These are phyloP conservation scores for Fusarium goolgardi DNA, from an alignment of 2,329 filamentous ascomycete species.

Conservation along the genomic window DNA sequence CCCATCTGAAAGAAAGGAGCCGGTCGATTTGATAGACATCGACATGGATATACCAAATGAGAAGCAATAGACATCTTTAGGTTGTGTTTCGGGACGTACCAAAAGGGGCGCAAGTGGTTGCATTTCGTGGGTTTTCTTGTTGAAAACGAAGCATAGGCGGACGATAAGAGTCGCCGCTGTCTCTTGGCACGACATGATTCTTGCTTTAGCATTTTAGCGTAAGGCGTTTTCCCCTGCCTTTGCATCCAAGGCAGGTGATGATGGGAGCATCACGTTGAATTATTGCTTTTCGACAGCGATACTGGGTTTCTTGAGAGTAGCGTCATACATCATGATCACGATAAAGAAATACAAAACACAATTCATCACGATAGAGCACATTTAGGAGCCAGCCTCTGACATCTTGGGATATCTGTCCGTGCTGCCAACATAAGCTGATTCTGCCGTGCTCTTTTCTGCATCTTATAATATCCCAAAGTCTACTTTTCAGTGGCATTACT, in stretches of 20 bases:
- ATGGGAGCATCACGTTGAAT: conserved; percentile 5
- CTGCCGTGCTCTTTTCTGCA: neutral
- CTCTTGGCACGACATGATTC: conserved; percentile 7
- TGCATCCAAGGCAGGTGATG: neutral
- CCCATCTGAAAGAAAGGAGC: conserved; percentile 41
- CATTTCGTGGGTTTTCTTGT: neutral
- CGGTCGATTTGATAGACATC: conserved; percentile 52
- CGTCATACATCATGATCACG: neutral
- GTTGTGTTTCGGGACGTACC: neutral
- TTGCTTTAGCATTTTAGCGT: conserved; percentile 28
- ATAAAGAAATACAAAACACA: neutral
- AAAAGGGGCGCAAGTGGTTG: neutral
- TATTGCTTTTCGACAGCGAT: conserved; percentile 5
- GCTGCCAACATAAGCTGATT: neutral
- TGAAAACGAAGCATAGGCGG: neutral
- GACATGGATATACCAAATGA: conserved; percentile 54
- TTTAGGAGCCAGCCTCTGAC: neutral
- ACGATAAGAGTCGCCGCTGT: neutral
- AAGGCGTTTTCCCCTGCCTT: conserved; percentile 31
- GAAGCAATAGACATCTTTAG: conserved; percentile 14
- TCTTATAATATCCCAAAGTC: neutral
- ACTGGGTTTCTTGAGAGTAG: neutral
- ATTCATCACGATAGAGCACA: neutral
- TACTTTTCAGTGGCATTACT: neutral
- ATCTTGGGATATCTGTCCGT: neutral